These are phyloP conservation scores for Mycena amicta DNA, from an alignment of 768 basidiomycete species.

Conservation along the genomic window DNA sequence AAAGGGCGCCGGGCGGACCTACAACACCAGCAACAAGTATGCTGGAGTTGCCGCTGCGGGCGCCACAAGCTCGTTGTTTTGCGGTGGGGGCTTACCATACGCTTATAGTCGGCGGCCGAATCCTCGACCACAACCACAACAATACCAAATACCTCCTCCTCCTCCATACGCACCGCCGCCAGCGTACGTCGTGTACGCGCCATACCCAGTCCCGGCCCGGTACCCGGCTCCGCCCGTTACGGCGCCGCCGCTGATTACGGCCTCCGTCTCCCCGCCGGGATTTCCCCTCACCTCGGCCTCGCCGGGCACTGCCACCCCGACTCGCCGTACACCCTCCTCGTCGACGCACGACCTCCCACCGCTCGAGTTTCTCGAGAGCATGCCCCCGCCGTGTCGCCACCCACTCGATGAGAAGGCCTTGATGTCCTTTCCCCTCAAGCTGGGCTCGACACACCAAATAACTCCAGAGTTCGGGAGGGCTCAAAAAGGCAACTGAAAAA, in stretches of 20 bases:
- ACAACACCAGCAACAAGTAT: conserved; percentile 1
- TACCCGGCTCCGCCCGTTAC: not conserved
- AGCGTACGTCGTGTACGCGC: not conserved
- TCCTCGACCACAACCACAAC: not conserved
- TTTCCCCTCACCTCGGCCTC: not conserved
- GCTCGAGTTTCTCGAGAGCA: conserved; percentile 60
- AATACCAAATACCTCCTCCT: not conserved
- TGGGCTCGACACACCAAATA: not conserved
- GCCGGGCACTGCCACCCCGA: not conserved
- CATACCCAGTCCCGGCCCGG: not conserved
- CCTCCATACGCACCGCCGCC: not conserved
- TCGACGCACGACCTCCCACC: conserved; percentile 50
- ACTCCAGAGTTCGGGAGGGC: not conserved
- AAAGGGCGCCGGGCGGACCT: conserved; percentile 24
- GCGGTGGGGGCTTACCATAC: conserved; percentile 3
- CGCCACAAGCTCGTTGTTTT: conserved; percentile 2
- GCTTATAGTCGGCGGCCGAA: not conserved
- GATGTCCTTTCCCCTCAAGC: conserved; percentile 54
- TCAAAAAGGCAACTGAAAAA: no score
- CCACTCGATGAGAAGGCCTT: conserved; percentile 72
- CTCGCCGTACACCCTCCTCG: not conserved
- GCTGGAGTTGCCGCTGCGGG: no score
- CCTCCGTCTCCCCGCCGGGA: not conserved
- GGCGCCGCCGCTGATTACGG: not conserved
- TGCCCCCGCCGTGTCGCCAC: conserved; percentile 64